These are phyloP conservation scores for Kwoniella botswanensis DNA, from an alignment of 768 basidiomycete species.

Conservation along the genomic window DNA sequence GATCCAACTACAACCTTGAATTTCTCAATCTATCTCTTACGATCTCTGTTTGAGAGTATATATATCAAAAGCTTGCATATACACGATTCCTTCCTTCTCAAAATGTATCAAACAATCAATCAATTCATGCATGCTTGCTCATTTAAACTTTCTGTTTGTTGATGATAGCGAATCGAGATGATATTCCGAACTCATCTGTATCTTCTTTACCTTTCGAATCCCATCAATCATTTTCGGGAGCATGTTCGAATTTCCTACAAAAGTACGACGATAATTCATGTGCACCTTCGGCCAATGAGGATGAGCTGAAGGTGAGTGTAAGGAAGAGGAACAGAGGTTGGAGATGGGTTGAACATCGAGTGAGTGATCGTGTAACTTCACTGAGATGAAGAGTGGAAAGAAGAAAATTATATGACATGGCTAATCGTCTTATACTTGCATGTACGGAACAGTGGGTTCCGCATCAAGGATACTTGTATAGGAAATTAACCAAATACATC, in stretches of 20 bases:
- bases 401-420: no score
- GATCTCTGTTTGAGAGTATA: not conserved
- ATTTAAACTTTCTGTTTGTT: not conserved
- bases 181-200: not conserved
- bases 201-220: not conserved
- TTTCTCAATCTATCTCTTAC: not conserved
- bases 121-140: conserved; percentile 13
- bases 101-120: conserved; percentile 3
- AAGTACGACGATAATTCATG: conserved; percentile 3
- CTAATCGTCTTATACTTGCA: not conserved
- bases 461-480: conserved; percentile 28
- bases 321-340: conserved; percentile 28
- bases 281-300: not conserved
- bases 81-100: not conserved
- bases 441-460: not conserved
- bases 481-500: conserved; percentile 5
- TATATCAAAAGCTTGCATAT: not conserved
- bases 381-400: no score
- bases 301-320: not conserved
- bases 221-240: conserved; percentile 8
- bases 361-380: conserved; percentile 7
- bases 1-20: not conserved
- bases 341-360: conserved; percentile 30
- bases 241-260: conserved; percentile 14
- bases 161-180: not conserved